phyloP scores from a whole-genome alignment of 805 yeast genomes.

The Yarrowia bubula region DNA sequence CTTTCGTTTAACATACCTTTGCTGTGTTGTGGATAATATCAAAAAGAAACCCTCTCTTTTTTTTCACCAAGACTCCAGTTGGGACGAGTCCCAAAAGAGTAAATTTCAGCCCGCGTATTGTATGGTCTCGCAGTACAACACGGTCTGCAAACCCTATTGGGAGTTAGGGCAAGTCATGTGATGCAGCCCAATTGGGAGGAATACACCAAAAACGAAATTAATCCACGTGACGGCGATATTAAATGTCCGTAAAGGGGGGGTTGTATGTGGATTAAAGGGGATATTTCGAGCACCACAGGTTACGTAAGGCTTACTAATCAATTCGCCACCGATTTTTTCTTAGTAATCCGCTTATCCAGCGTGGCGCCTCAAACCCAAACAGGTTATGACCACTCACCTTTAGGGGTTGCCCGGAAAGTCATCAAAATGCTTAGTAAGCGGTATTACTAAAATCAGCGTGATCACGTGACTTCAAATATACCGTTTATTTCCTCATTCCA shows the following conservation, averaged over 20 bases:
- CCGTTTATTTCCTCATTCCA: too few species aligned
- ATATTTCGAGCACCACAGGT: neutral
- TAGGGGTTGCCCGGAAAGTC: neutral
- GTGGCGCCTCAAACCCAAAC: neutral
- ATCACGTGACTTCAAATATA: neutral
- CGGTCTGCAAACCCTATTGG: constrained; percentile 1
- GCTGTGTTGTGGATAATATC: constrained; percentile 26
- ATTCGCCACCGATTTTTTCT: too few species aligned
- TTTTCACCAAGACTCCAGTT: constrained; percentile 18
- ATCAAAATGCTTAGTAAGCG: neutral
- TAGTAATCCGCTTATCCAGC: neutral
- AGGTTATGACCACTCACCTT: constrained; percentile 18
- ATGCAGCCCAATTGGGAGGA: neutral
- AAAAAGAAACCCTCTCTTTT: constrained; percentile 11
- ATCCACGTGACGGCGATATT: neutral
- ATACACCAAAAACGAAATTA: accelerated
- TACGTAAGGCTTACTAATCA: too few species aligned
- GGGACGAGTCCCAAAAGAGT: constrained; percentile 26
- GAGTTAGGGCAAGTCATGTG: constrained; percentile 20
- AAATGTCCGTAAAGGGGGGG: neutral
- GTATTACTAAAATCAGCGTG: neutral
- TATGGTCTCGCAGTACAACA: constrained; percentile 13
- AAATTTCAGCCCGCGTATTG: constrained; percentile 25
- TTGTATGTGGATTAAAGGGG: neutral
- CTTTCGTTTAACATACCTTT: constrained; percentile 22